These are phyloP conservation scores for Rosa persica DNA, from an alignment of 306 rosid species.

Conservation along the genomic window DNA sequence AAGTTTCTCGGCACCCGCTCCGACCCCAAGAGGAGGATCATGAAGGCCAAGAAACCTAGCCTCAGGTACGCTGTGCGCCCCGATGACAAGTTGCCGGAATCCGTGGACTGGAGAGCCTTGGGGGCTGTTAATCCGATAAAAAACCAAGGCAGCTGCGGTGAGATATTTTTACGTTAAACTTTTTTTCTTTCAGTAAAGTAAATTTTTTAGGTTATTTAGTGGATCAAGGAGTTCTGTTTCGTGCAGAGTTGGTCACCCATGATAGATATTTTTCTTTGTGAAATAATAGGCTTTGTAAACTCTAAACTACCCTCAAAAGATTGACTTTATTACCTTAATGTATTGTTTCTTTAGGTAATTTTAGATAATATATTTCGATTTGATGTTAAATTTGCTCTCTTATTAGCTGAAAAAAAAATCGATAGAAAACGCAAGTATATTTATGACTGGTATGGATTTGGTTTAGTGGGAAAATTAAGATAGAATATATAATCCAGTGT, in stretches of 20 bases:
- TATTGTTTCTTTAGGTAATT: neutral
- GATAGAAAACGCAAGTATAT: neutral
- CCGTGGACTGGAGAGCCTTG: constrained; percentile 77
- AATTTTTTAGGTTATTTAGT: neutral
- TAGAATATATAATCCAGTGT: too few relatives aligned
- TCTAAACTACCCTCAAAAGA: neutral
- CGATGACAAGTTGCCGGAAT: constrained; percentile 50
- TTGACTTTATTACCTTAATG: neutral
- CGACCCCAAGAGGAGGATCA: constrained; percentile 51
- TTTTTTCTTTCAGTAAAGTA: neutral
- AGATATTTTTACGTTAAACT: constrained; percentile 13
- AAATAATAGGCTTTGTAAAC: neutral
- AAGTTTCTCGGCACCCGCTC: constrained; percentile 52
- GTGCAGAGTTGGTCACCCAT: neutral
- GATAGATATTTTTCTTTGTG: neutral
- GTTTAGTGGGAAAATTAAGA: too few relatives aligned
- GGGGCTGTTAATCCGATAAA: constrained; percentile 74
- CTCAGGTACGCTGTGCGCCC: constrained; percentile 47
- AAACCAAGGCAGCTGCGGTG: constrained; percentile 87
- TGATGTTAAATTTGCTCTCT: neutral
- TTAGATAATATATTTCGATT: neutral
- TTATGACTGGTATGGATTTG: neutral
- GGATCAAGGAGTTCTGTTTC: neutral
- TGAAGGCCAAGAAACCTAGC: constrained; percentile 53
- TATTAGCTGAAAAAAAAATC: neutral